Conservation (phyloP, 164 flowering plant species). For the Kingdonia uniflora region DNA sequence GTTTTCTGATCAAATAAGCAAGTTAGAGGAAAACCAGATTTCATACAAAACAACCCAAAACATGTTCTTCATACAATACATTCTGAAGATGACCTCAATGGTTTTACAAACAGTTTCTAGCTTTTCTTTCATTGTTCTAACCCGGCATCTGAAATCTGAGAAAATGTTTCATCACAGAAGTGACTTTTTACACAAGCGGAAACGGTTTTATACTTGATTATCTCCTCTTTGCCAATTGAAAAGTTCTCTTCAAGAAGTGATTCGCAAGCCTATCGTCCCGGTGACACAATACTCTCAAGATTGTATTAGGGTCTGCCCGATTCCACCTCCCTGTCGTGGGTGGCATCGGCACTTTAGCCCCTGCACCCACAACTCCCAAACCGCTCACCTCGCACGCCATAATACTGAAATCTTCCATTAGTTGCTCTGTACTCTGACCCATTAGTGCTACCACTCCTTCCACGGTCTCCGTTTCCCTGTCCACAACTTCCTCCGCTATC, state of each 20-base stretch:
- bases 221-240: conserved; percentile 68
- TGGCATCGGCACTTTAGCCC: conserved; percentile 74
- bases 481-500: conserved; percentile 56
- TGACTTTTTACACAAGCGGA: no score
- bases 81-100: no score
- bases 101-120: no score
- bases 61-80: no score
- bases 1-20: no score
- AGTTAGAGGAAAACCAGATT: no score
- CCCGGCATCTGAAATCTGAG: no score
- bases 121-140: no score
- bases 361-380: conserved; percentile 29
- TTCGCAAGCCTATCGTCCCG: conserved; percentile 68
- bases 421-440: conserved; percentile 66
- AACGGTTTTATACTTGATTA: conserved; percentile 19
- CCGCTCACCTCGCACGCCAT: conserved; percentile 64
- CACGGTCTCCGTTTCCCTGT: conserved; percentile 58
- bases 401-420: conserved; percentile 81
- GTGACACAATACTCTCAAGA: conserved; percentile 75
- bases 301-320: conserved; percentile 81
- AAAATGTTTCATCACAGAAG: no score
- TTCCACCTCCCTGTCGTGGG: conserved; percentile 92
- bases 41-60: no score
- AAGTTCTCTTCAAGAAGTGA: conserved; percentile 65
- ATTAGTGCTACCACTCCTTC: conserved; percentile 68